A percentile compares a stretch with the other conserved stretches of the same genome.
These are phyloP conservation scores for Arabidopsis hybrid DNA, from an alignment of 441 rosid species.

Conservation along the genomic window DNA sequence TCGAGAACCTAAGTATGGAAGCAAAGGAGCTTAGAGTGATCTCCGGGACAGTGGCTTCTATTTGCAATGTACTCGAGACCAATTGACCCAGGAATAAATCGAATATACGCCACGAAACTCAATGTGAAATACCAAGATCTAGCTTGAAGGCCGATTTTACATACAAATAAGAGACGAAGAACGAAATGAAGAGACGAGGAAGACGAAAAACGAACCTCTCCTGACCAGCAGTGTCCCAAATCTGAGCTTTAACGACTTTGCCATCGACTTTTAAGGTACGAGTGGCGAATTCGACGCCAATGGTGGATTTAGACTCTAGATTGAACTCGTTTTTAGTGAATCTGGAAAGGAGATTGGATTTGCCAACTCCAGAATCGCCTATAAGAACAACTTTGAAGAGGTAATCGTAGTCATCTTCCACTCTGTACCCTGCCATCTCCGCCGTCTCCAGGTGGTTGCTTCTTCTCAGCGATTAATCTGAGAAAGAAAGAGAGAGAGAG, in stretches of 20 bases:
- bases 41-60: constrained; percentile 5
- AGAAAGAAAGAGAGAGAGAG: constrained; percentile 17
- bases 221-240: constrained; percentile 54
- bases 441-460: constrained; percentile 34
- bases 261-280: constrained; percentile 48
- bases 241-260: constrained; percentile 53
- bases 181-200: constrained; percentile 1
- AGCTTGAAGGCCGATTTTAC: constrained; percentile 16
- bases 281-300: constrained; percentile 56
- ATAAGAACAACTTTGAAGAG: constrained; percentile 53
- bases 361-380: constrained; percentile 51
- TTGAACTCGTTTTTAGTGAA: constrained; percentile 52
- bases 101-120: background rate
- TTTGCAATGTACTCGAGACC: too few species aligned
- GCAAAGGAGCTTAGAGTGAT: constrained; percentile 22
- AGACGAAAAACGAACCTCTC: constrained; percentile 43
- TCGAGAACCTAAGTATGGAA: too few species aligned
- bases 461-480: constrained; percentile 36
- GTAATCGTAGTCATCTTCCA: constrained; percentile 52
- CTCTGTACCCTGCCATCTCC: constrained; percentile 53
- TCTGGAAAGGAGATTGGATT: constrained; percentile 51
- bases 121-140: constrained; percentile 31
- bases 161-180: constrained; percentile 20
- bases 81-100: background rate
- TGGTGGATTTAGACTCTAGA: constrained; percentile 58